Conservation (phyloP, 345 rosid species). For the Eutrema japonicum region DNA sequence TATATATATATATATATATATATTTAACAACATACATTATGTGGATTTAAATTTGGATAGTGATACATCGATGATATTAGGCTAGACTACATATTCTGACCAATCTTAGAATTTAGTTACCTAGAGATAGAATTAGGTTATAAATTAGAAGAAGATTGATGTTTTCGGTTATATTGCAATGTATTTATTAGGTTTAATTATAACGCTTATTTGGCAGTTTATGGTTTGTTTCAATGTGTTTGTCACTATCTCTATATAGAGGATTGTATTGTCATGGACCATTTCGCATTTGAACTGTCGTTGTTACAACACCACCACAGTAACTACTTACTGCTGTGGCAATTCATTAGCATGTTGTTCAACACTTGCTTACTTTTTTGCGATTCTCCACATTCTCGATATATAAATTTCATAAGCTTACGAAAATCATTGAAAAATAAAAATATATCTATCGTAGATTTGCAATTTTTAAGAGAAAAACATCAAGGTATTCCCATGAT, state of each 20-base stretch:
- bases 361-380: conserved; percentile 17
- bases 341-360: conserved; percentile 25
- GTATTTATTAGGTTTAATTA: neutral
- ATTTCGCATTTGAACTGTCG: conserved; percentile 14
- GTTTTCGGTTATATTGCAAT: neutral
- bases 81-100: neutral
- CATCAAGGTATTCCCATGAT: neutral
- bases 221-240: conserved; percentile 26
- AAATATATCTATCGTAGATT: neutral
- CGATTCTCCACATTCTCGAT: conserved; percentile 1
- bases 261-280: conserved; percentile 4
- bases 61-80: neutral
- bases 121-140: neutral
- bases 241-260: conserved; percentile 8
- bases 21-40: neutral
- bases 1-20: neutral
- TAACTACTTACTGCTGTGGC: conserved; percentile 12
- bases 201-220: conserved; percentile 24
- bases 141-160: neutral
- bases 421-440: neutral
- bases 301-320: conserved; percentile 21
- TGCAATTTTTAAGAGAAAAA: neutral
- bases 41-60: neutral
- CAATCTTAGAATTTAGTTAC: neutral
- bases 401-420: neutral